A percentile compares a stretch with the other conserved stretches of the same genome.
phyloP scores from a whole-genome alignment of 2,329 filamentous ascomycete genomes.

The Colletotrichum sp. region DNA sequence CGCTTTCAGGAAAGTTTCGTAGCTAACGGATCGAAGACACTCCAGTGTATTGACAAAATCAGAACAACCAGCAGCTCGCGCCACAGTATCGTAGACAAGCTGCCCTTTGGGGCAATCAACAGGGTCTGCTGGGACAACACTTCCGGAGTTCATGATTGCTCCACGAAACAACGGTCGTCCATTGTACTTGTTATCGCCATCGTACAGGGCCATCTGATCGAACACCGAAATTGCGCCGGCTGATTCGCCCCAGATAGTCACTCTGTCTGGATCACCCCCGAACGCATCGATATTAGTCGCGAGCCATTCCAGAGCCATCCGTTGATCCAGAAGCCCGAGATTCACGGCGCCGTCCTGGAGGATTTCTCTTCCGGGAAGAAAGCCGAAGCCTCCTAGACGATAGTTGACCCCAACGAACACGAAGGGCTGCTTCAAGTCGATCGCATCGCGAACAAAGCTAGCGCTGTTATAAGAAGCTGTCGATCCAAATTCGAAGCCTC shows the following conservation, averaged over 20 bases:
- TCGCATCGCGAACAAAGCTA: constrained; percentile 48
- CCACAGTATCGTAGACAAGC: constrained; percentile 66
- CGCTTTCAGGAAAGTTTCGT: constrained; percentile 66
- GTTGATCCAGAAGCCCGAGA: constrained; percentile 74
- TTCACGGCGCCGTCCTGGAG: constrained; percentile 71
- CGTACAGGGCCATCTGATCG: constrained; percentile 77
- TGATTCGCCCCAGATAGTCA: constrained; percentile 80
- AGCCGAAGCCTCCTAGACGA: constrained; percentile 76
- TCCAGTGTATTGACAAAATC: constrained; percentile 60
- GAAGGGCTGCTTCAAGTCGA: constrained; percentile 64
- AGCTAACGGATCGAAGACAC: constrained; percentile 68
- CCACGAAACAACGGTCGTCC: constrained; percentile 76
- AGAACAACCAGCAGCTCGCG: constrained; percentile 65
- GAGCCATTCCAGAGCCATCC: constrained; percentile 76
- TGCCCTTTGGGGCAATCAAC: constrained; percentile 73
- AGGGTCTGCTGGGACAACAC: constrained; percentile 62
- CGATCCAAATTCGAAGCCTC: constrained; percentile 64
- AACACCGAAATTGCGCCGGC: constrained; percentile 76
- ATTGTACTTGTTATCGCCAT: constrained; percentile 76
- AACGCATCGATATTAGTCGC: constrained; percentile 79
- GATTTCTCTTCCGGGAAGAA: constrained; percentile 72
- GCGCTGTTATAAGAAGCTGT: constrained; percentile 58
- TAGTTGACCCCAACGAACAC: constrained; percentile 82
- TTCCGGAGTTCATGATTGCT: constrained; percentile 80
- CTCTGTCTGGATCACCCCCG: constrained; percentile 78